Evolutionary conservation across 495 filamentous ascomycete species (phyloP), one percentile per base, ranked within the genome.

Genomic region (Immersiella caudata): DNA sequence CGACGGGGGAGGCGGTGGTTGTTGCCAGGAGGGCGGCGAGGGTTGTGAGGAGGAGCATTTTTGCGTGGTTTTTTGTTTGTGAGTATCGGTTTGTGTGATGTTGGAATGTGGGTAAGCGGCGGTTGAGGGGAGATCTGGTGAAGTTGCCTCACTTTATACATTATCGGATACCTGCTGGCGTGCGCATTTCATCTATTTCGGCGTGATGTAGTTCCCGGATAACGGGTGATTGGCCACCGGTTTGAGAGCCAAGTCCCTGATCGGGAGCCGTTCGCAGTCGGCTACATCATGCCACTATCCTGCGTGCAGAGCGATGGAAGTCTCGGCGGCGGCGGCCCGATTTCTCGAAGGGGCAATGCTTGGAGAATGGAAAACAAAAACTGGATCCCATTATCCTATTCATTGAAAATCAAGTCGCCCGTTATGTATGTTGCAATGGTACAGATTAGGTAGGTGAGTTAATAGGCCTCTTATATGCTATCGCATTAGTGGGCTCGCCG

Each of bases 371-470:
- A 11, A 14, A 22, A 55, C 7, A 2, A 55, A 55, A 55, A 14
- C 52, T 22, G 24, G 22, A 2, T 18, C 40, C 40, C 16, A 46
- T 46, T 46, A 46, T 46, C 40, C 40, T 18, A 2, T 14, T 2
- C 40, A 46, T 18, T 18, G 16, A 18, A 12, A 46, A 18, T 46
- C 40, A 12, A 12, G 7, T 22, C 52, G 9, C 9, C 9, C 52
- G n/a, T 55, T 26, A 55, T 22, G 21, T 55, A 55, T 22, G 52
- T 55, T 26, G 52, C 52, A 55, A n/a, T 55, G 52, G 20, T 9
- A n/a, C 6, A 55, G 52, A 55, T 55, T 55, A 55, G 52, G 52
- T 55, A 20, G 52, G 52, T 55, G 24, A 26, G 52, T 22, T 55
- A 55, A 55, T 55, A 22, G 5, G 20, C 25, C 52, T 6, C 20